phyloP scores from a whole-genome alignment of 768 basidiomycete genomes.

The Pisolithus microcarpus region DNA sequence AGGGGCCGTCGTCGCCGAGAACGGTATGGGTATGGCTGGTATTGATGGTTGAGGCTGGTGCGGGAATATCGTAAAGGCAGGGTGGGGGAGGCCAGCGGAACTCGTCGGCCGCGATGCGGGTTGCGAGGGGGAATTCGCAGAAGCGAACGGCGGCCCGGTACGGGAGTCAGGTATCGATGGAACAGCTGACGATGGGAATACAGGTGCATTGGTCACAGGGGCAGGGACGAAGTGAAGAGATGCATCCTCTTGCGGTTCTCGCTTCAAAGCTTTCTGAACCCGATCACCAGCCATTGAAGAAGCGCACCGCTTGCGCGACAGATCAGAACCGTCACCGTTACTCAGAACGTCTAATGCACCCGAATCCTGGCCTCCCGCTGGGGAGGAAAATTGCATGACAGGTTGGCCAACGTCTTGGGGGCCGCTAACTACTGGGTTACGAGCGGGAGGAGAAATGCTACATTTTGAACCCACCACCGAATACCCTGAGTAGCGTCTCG shows the following conservation, averaged over 20 bases:
- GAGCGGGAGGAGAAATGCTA: constrained; percentile 16
- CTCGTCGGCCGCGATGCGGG: constrained; percentile 28
- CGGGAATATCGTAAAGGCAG: constrained; percentile 18
- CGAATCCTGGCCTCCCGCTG: constrained; percentile 8
- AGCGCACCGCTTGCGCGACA: constrained; percentile 45
- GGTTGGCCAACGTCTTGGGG: constrained; percentile 21
- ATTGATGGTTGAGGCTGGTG: constrained; percentile 13
- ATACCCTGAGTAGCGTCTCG: constrained; percentile 15
- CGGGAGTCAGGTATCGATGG: constrained; percentile 20
- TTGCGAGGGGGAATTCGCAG: constrained; percentile 22
- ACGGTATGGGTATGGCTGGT: constrained; percentile 13
- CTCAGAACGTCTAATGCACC: constrained; percentile 17
- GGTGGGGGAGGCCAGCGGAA: constrained; percentile 21
- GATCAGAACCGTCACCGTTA: constrained; percentile 30
- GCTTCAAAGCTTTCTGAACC: constrained; percentile 40
- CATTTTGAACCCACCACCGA: constrained; percentile 38
- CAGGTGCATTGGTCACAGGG: constrained; percentile 10
- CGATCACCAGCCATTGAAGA: constrained; percentile 41
- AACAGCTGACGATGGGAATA: constrained; percentile 20
- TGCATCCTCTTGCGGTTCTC: constrained; percentile 41
- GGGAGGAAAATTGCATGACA: constrained; percentile 13
- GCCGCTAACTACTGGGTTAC: constrained; percentile 14
- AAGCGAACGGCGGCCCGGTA: constrained; percentile 18
- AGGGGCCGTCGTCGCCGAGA: constrained; percentile 16
- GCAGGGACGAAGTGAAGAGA: constrained; percentile 22